Base-by-base conservation (phyloP, 2,329 filamentous ascomycete genomes). In the Seiridium unicorne region DNA sequence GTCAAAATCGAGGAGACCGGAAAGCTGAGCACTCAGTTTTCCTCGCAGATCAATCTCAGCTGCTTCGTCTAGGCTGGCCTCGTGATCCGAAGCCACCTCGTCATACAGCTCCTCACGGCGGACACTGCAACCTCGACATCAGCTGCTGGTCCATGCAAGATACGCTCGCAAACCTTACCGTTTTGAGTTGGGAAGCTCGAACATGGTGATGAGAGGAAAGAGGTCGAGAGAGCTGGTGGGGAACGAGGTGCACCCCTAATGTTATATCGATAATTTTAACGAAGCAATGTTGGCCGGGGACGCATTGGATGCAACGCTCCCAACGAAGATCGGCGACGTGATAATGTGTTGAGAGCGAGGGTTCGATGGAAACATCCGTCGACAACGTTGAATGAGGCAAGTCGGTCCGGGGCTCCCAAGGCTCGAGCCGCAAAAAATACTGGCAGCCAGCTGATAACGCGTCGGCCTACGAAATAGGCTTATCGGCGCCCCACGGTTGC, bases 151-250 rank as follows among this genome's bases (percentile, higher is more conserved):
- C 5, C n/a, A 13, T 18, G 9, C 9, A 38, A 11, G 49, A 35
- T 42, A 13, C 7, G 38, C 38, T 42, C 38, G 38, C 38, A 42
- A 42, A 48, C 57, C 75, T 61, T 71, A 84, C 82, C 81, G 76
- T 69, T 84, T 84, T 53, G 81, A 80, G 59, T 82, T 76, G 40
- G 82, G 81, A 7, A 83, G 58, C 46, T 81, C 79, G 64, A 84
- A 84, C 81, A 84, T 84, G 62, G 38, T 42, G 38, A 7, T 42
- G 13, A 42, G 38, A 42, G 13, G 38, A 13, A 42, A 13, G 38
- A 7, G 7, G 38, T 13, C 38, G 38, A 42, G 38, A 42, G 38
- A 8, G 7, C 38, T 42, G 38, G 7, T 42, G 13, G 38, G 38
- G 38, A 42, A 42, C 7, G 7, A 13, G 38, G 38, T 13, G 7